phyloP scores from a whole-genome alignment of 2,329 filamentous ascomycete species.

The Chaetothyriales sp. region DNA sequence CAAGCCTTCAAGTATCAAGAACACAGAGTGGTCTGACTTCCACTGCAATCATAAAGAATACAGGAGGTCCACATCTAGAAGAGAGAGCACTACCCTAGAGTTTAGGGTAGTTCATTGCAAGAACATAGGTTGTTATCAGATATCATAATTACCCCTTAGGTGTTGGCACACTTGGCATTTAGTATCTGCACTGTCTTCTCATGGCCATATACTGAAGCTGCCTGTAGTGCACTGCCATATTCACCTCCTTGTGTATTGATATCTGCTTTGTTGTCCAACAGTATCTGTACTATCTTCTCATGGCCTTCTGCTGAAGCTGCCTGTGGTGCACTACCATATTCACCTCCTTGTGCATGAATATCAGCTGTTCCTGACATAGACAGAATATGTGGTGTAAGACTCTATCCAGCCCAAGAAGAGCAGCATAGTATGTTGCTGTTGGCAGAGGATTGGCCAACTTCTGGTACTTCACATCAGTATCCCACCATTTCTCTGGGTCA shows the following conservation, averaged over 20 bases:
- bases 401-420: slow-evolving; percentile 6
- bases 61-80: too few species aligned
- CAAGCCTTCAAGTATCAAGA: too few species aligned
- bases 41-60: too few species aligned
- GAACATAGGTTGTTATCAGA: too few species aligned
- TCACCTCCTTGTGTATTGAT: slow-evolving; percentile 3
- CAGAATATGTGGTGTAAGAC: slow-evolving; percentile 3
- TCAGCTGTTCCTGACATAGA: neutral
- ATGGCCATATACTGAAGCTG: neutral
- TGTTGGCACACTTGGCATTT: slow-evolving; percentile 1
- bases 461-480: neutral
- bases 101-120: too few species aligned
- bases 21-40: too few species aligned
- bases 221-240: slow-evolving; percentile 4
- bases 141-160: too few species aligned
- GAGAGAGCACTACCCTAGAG: too few species aligned
- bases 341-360: slow-evolving; percentile 1
- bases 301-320: slow-evolving; percentile 9
- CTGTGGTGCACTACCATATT: slow-evolving; percentile 8
- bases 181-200: slow-evolving; percentile 1
- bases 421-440: slow-evolving; percentile 7
- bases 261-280: too few species aligned
- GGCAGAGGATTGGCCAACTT: neutral
- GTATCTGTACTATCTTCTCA: slow-evolving; percentile 6
- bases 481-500: neutral